Conservation (phyloP, 495 filamentous ascomycete genomes). For the Cryomyces minteri region DNA sequence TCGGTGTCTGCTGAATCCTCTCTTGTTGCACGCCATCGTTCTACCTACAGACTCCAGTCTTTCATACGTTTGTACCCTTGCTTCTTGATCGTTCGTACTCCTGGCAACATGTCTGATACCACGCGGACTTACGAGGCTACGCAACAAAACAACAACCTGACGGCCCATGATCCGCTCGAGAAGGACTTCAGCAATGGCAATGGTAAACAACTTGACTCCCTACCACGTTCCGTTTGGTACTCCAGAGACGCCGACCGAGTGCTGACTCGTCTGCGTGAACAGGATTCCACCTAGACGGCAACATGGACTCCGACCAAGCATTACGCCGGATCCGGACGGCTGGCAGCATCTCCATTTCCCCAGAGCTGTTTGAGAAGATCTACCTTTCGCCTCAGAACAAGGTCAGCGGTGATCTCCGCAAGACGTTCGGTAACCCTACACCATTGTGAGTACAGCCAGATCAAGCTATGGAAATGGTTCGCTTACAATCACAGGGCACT, state of each 20-base stretch:
- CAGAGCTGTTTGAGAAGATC: slow-evolving; percentile 58
- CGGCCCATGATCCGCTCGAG: slow-evolving; percentile 6
- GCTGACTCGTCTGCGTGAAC: background rate
- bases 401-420: slow-evolving; percentile 36
- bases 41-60: too few species aligned
- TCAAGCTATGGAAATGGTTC: background rate
- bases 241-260: background rate
- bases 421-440: slow-evolving; percentile 51
- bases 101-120: too few species aligned
- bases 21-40: too few species aligned
- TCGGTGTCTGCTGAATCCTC: too few species aligned
- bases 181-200: slow-evolving; percentile 14
- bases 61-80: too few species aligned
- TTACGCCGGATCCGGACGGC: slow-evolving; percentile 29
- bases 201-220: background rate
- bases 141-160: too few species aligned
- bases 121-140: too few species aligned
- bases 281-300: slow-evolving; percentile 14
- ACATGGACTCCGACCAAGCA: slow-evolving; percentile 20
- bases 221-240: too few species aligned
- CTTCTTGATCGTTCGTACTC: too few species aligned
- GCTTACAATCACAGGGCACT: slow-evolving; percentile 22
- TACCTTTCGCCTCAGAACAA: slow-evolving; percentile 47
- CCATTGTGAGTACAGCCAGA: slow-evolving; percentile 33
- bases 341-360: slow-evolving; percentile 37